Percentiles rank a stretch among this genome's conserved stretches.
These are phyloP conservation scores for Quercus phellos DNA, from an alignment of 331 rosid species.

Conservation along the genomic window DNA sequence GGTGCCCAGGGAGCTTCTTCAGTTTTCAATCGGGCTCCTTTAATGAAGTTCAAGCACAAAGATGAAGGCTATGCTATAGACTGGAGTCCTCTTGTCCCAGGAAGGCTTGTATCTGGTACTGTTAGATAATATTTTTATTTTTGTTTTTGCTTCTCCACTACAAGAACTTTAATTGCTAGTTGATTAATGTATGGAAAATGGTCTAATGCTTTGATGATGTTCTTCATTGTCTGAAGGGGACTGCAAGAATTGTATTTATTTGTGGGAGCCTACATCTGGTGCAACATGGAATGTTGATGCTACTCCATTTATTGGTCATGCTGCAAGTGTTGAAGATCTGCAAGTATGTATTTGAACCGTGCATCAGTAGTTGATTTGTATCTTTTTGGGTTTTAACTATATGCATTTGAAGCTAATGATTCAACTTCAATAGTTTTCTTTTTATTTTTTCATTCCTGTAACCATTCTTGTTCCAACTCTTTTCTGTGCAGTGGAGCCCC, in stretches of 20 bases:
- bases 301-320: constrained; percentile 67
- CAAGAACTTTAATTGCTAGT: constrained; percentile 1
- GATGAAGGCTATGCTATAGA: constrained; percentile 94
- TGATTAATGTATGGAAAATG: background rate
- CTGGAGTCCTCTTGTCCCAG: constrained; percentile 78
- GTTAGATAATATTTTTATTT: background rate
- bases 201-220: constrained; percentile 7
- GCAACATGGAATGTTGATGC: constrained; percentile 68
- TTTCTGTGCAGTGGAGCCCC: constrained; percentile 87
- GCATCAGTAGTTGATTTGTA: constrained; percentile 19
- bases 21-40: constrained; percentile 60
- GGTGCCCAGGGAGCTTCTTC: constrained; percentile 64
- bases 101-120: constrained; percentile 83
- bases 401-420: background rate
- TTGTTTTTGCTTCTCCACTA: background rate
- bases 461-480: constrained; percentile 16
- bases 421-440: background rate
- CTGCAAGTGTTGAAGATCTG: constrained; percentile 85
- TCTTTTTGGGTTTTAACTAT: constrained; percentile 19
- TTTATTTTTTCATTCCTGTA: constrained; percentile 10
- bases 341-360: constrained; percentile 45
- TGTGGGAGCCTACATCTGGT: constrained; percentile 82
- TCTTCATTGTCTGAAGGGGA: constrained; percentile 57
- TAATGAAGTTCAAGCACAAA: constrained; percentile 58
- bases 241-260: constrained; percentile 60